These are phyloP conservation scores for Triticum turgidum DNA, from an alignment of 176 grass and related monocot genomes.

Conservation along the genomic window DNA sequence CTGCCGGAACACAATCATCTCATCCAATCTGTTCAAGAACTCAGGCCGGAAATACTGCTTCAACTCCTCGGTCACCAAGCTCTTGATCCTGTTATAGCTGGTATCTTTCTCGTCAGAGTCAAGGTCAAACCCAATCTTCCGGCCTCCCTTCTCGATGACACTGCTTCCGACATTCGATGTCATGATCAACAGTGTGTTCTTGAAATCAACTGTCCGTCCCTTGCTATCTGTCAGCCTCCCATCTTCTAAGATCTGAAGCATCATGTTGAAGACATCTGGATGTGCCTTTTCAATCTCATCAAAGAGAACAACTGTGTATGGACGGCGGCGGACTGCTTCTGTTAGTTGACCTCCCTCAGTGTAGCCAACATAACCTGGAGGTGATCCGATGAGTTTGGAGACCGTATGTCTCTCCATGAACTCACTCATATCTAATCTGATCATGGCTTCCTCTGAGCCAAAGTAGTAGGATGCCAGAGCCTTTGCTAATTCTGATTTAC, in stretches of 20 bases:
- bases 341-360: conserved; percentile 90
- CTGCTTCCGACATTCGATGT: conserved; percentile 91
- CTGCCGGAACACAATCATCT: conserved; percentile 98
- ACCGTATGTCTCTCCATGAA: conserved; percentile 98
- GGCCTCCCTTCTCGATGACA: conserved; percentile 91
- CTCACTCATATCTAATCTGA: conserved; percentile 97
- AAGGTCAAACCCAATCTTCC: conserved; percentile 89
- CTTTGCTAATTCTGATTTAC: conserved; percentile 96
- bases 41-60: conserved; percentile 95
- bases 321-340: conserved; percentile 90
- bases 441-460: conserved; percentile 95
- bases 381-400: conserved; percentile 93
- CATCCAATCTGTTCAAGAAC: conserved; percentile 90
- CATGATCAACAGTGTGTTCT: conserved; percentile 92
- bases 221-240: conserved; percentile 94
- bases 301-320: conserved; percentile 89
- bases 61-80: conserved; percentile 85
- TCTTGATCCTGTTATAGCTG: conserved; percentile 94
- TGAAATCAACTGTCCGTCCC: conserved; percentile 89
- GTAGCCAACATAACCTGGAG: conserved; percentile 96
- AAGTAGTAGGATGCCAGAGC: conserved; percentile 85
- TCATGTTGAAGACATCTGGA: conserved; percentile 99
- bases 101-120: conserved; percentile 88
- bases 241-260: conserved; percentile 99
- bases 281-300: conserved; percentile 99